These are phyloP conservation scores for Lanzia echinophila DNA, from an alignment of 2,329 filamentous ascomycete species.

Conservation along the genomic window DNA sequence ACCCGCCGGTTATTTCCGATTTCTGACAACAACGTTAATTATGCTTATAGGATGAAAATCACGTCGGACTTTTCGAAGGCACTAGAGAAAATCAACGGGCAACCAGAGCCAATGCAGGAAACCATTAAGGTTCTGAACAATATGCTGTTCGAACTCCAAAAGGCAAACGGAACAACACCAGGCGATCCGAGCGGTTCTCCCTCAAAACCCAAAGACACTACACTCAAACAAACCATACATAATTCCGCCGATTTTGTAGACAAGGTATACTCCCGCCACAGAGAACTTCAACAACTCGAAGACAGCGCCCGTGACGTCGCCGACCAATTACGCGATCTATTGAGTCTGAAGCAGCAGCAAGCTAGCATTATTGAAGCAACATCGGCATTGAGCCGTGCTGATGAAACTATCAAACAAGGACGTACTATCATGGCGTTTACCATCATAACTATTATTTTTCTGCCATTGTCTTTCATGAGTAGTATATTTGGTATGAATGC, in stretches of 20 bases:
- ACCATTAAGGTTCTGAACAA: neutral
- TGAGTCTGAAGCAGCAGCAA: constrained; percentile 41
- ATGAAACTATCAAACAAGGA: neutral
- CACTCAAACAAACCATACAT: neutral
- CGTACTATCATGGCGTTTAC: constrained; percentile 6
- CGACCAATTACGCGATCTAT: constrained; percentile 28
- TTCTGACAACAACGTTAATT: neutral
- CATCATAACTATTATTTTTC: neutral
- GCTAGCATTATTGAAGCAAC: constrained; percentile 37
- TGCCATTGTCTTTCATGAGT: constrained; percentile 2
- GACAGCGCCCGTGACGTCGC: neutral
- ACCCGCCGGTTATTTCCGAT: no score
- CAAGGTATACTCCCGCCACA: neutral
- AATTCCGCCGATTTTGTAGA: neutral
- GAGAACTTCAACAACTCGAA: neutral
- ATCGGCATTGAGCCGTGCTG: neutral
- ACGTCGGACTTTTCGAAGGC: constrained; percentile 8
- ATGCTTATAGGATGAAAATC: constrained; percentile 6
- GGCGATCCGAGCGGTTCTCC: neutral
- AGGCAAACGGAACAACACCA: neutral
- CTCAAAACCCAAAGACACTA: neutral
- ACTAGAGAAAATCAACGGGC: neutral
- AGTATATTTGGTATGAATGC: constrained; percentile 7
- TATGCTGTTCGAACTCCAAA: neutral
- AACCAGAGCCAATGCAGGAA: neutral